Base-by-base conservation (phyloP, 306 rosid genomes). In the Betula pendula region DNA sequence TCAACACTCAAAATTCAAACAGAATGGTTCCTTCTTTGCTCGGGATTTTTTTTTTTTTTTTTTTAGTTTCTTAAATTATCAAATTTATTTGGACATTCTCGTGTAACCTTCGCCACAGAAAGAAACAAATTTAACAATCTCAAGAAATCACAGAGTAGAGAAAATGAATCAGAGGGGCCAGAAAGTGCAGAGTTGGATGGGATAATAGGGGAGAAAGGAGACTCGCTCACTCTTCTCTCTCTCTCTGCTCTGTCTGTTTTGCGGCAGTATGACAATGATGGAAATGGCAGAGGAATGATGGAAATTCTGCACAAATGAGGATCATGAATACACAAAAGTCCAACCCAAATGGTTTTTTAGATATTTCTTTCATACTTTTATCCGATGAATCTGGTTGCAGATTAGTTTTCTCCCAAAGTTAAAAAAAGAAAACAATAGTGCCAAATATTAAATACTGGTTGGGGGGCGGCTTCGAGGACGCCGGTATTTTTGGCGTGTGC, bases 401-500 rank as follows among this genome's bases (percentile, higher is more conserved):
- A 77, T 68, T 47, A 72, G 70, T 45, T 38, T 6, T 38, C 42
- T 6, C 42, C 6, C 42, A 38, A 38, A 5, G 7, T 38, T 38
- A 35, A 35, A 35, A 35, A 35, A 25, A 65, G 58, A 29, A 55
- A 66, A 20, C 74, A 44, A 71, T 25, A n/a, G 12, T 31, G 11
- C 78, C 20, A 80, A 22, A 60, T 66, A 0, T 71, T 29, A 77
- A 72, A 77, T 75, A 69, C 22, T 9, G 51, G 76, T 73, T 73
- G 35, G 76, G 76, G 72, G 65, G 56, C 56, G 81, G 75, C 92
- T 68, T 90, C 85, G 91, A 90, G 96, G 91, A 51, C 93, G 93
- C 93, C 91, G 91, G 93, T 81, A 70, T 62, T 79, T 75, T 87
- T 81, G 85, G 85, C 88, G 87, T 84, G 83, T 88, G 62, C 91